Base-by-base conservation (phyloP, 2,329 filamentous ascomycete genomes). In the Fusarium sp. region DNA sequence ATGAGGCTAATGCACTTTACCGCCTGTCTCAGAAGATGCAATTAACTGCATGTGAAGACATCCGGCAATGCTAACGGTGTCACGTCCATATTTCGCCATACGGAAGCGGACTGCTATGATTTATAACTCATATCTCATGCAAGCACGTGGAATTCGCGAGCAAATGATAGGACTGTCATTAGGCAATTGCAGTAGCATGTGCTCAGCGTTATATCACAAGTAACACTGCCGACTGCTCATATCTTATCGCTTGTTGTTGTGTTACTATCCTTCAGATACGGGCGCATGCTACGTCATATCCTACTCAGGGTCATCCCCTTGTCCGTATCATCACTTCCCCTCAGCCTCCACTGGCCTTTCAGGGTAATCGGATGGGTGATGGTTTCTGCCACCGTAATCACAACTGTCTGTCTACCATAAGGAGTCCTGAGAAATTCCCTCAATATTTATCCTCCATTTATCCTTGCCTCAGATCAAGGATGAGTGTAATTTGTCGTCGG, bases 1-100 rank as follows among this genome's bases (percentile, higher is more conserved):
- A 35, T 53, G 50, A 53, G 40, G 33, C 35, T 30, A 26, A 35
- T 20, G 32, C 32, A 22, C 13, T 15, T 48, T 48, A 35, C 17
- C 20, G 28, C 14, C 19, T 46, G 13, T 46, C 15, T 46, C 41
- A 30, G 20, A 65, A 28, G 30, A 15, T 33, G 13, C 14, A 33
- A 6, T 59, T 19, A 28, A n/a, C 35, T 37, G 63, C 65, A 67
- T 67, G 65, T 64, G 53, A 67, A 67, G 64, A 33, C 41, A 43
- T 48, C 48, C 20, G 37, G 46, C 28, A 62, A 46, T 48, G 41
- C 40, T 37, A 20, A 40, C 20, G 30, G 47, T 55, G 24, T 54
- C 43, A 32, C 43, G 30, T 32, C 32, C 46, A n/a, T 39, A 59
- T 40, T 44, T 22, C 35, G 24, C 14, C 24, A 56, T 26, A 32